phyloP scores from a whole-genome alignment of 2,329 filamentous ascomycete genomes.

The Pseudogymnoascus sp. region DNA sequence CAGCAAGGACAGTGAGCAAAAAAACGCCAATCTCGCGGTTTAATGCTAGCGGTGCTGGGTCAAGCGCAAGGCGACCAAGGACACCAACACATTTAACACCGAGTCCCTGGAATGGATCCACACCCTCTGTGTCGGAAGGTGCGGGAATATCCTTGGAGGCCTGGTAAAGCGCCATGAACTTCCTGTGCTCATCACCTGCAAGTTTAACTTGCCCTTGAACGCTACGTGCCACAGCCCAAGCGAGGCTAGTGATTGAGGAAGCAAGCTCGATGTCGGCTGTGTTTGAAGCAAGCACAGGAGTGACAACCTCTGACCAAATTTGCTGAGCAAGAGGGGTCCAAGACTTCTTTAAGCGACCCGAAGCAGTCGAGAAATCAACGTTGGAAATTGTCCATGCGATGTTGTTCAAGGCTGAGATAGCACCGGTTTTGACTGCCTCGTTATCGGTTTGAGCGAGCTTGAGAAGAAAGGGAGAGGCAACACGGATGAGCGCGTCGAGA shows the following conservation, averaged over 20 bases:
- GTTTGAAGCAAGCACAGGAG: slow-evolving; percentile 49
- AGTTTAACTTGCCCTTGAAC: slow-evolving; percentile 42
- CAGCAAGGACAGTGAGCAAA: slow-evolving; percentile 45
- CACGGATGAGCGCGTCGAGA: slow-evolving; percentile 23
- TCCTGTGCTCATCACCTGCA: slow-evolving; percentile 45
- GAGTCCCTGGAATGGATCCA: slow-evolving; percentile 50
- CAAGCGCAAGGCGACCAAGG: slow-evolving; percentile 52
- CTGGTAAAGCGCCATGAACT: slow-evolving; percentile 58
- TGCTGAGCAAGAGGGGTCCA: slow-evolving; percentile 46
- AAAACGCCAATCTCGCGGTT: slow-evolving; percentile 59
- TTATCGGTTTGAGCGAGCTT: slow-evolving; percentile 25
- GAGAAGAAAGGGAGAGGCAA: slow-evolving; percentile 24
- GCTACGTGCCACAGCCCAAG: slow-evolving; percentile 55
- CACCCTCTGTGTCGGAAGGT: slow-evolving; percentile 20
- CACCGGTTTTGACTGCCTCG: slow-evolving; percentile 40
- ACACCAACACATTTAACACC: slow-evolving; percentile 60
- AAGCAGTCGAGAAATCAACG: slow-evolving; percentile 48
- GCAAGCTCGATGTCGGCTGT: slow-evolving; percentile 53
- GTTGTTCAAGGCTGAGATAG: slow-evolving; percentile 56
- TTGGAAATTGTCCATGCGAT: slow-evolving; percentile 58
- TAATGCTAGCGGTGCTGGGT: slow-evolving; percentile 42
- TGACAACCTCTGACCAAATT: slow-evolving; percentile 50
- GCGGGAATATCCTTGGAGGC: slow-evolving; percentile 39
- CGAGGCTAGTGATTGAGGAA: slow-evolving; percentile 54
- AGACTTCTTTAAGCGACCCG: slow-evolving; percentile 37